These are phyloP conservation scores for Exophiala phaeomuriformis DNA, from an alignment of 2,329 filamentous ascomycete genomes.

Conservation along the genomic window DNA sequence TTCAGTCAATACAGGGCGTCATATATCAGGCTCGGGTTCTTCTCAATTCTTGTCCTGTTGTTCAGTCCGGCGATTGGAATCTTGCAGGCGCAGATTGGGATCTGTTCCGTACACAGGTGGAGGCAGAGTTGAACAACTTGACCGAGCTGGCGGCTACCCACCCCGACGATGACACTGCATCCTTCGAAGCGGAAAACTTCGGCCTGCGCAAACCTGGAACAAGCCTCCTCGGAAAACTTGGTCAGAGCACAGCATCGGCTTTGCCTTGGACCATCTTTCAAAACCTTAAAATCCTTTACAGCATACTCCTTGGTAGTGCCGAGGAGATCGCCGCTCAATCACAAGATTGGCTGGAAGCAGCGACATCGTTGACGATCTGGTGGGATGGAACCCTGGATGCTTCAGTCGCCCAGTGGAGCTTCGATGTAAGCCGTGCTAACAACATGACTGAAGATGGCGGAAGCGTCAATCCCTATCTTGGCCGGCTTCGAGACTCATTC, in stretches of 20 bases:
- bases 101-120: conserved; percentile 69
- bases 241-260: conserved; percentile 14
- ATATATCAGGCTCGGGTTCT: conserved; percentile 61
- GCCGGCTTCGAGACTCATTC: conserved; percentile 65
- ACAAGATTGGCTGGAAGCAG: conserved; percentile 89
- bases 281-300: conserved; percentile 71
- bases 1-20: conserved; percentile 71
- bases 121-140: conserved; percentile 61
- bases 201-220: conserved; percentile 31
- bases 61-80: conserved; percentile 64
- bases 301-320: conserved; percentile 67
- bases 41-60: conserved; percentile 65
- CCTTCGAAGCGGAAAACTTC: conserved; percentile 45
- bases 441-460: conserved; percentile 26
- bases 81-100: conserved; percentile 74
- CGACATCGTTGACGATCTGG: conserved; percentile 76
- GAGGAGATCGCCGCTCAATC: conserved; percentile 68
- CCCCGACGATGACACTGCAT: conserved; percentile 42
- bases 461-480: conserved; percentile 60
- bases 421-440: conserved; percentile 41
- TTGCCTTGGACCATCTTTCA: conserved; percentile 59
- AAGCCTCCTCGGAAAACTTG: conserved; percentile 11
- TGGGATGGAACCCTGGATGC: conserved; percentile 74
- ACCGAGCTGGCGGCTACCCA: conserved; percentile 72
- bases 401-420: conserved; percentile 36